These are phyloP conservation scores for Teunomyces pallodes DNA, from an alignment of 805 yeast species.

Conservation along the genomic window DNA sequence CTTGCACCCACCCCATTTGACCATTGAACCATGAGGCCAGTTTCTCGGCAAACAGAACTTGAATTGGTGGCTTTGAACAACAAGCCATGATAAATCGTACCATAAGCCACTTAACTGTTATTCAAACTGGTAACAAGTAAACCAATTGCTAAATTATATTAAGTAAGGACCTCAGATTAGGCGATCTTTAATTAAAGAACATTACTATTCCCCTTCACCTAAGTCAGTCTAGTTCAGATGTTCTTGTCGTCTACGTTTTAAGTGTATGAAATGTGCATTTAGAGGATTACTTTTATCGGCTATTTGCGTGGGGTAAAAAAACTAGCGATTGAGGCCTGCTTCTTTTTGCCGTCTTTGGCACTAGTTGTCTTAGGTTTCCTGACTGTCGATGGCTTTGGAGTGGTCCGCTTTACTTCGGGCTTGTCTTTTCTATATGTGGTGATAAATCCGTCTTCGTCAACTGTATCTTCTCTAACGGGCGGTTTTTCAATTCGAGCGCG, in stretches of 20 bases:
- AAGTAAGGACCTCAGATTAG: no score
- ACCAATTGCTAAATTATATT: no score
- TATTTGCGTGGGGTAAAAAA: constrained; percentile 42
- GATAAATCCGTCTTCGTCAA: constrained; percentile 53
- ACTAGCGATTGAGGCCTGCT: constrained; percentile 46
- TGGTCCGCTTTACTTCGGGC: constrained; percentile 12
- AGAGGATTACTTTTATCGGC: background rate
- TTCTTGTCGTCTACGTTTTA: no score
- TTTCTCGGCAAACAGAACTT: background rate
- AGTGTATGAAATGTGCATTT: background rate
- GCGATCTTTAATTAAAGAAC: no score
- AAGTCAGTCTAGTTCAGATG: no score
- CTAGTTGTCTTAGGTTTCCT: constrained; percentile 6
- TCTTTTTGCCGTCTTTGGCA: constrained; percentile 20
- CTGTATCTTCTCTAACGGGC: constrained; percentile 8
- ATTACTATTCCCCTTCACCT: no score
- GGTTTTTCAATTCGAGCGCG: background rate
- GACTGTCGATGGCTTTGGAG: constrained; percentile 11
- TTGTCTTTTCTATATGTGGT: constrained; percentile 34
- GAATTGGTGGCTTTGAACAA: background rate
- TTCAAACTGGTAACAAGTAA: no score
- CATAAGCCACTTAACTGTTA: background rate
- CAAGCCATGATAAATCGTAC: background rate
- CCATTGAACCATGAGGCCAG: background rate
- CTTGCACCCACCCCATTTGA: background rate